Base-by-base conservation (phyloP, 495 filamentous ascomycete genomes). In the Usnea hakonensis region DNA sequence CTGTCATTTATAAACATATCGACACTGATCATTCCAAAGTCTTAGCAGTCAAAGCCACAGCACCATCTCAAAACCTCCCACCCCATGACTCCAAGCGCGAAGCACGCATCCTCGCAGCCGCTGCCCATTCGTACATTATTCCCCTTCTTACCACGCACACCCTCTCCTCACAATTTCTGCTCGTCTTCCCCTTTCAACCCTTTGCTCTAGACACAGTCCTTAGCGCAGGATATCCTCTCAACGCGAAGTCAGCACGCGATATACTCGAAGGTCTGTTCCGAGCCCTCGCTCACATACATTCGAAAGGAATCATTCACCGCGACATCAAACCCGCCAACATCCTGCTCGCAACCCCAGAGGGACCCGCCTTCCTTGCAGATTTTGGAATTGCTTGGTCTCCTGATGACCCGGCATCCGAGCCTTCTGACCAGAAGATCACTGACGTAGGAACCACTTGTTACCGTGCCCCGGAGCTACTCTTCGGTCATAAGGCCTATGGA, bases 371-470 rank as follows among this genome's bases (percentile, higher is more conserved):
- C 55, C 77, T 98, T 23, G 84, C 88, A 19, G 94, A 98, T 74
- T 97, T 98, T 75, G 94, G 94, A 26, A 93, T 93, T 41, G 83
- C 93, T 10, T 97, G 89, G 88, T 83, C 86, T 62, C 82, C 86
- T 11, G 70, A 75, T 3, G 87, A 86, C 36, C 60, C 77, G 3
- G 69, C 73, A 2, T 80, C 82, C 19, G 91, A 97, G 70, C 82
- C 85, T 11, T 64, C 77, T 11, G 72, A 81, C 56, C 64, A 79
- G 56, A 97, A 96, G 73, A 87, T 96, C 64, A 87, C 91, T 17
- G 94, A 99, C 72, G 87, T 99, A 13, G 94, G 94, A 8, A 97
- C 94, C 0, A 90, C 91, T 0, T 85, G 85, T 57, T 99, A 99
- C 71, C 85, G 95, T 16, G 79, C 94, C 0, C 94, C 94, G 0